Evolutionary conservation across 352 stramenopile genomes (phyloP).

Genomic region (Globisporangium cederbergense): DNA sequence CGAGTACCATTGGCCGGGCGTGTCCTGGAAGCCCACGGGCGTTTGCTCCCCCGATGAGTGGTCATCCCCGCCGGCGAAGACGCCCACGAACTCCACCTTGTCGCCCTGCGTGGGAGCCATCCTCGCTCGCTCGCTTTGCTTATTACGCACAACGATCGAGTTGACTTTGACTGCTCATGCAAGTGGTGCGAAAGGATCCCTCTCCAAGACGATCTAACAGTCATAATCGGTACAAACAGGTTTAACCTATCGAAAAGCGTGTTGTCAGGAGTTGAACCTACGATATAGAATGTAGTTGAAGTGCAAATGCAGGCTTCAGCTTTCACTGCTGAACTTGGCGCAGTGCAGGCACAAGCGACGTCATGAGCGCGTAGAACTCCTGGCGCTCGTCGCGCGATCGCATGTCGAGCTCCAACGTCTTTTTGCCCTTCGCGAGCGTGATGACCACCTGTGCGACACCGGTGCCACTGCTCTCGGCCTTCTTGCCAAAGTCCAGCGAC

Average conservation of each 20-base stretch:
- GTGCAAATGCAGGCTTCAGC: background rate
- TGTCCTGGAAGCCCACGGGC: conserved; percentile 59
- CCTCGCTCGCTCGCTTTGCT: background rate
- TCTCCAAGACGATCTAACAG: conserved; percentile 1
- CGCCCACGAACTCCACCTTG: conserved; percentile 26
- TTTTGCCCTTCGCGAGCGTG: conserved; percentile 18
- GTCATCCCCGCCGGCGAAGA: conserved; percentile 29
- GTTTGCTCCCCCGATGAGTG: conserved; percentile 48
- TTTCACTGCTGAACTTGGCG: conserved; percentile 6
- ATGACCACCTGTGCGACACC: conserved; percentile 17
- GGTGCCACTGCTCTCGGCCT: conserved; percentile 7
- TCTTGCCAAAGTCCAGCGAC: conserved; percentile 29
- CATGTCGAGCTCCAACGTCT: conserved; percentile 45
- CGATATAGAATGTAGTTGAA: conserved; percentile 5
- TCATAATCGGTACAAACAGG: background rate
- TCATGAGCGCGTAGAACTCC: conserved; percentile 21
- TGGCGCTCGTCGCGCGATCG: conserved; percentile 32
- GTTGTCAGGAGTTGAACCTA: conserved; percentile 2
- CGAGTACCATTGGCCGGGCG: conserved; percentile 34
- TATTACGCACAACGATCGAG: background rate
- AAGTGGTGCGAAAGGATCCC: background rate
- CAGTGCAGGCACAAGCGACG: conserved; percentile 19
- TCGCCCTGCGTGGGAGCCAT: conserved; percentile 4
- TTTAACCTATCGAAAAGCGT: background rate
- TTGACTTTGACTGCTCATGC: background rate